A percentile compares a stretch with the other conserved stretches of the same genome.
These are phyloP conservation scores for Vaccinium myrtillus DNA, from an alignment of 148 eudicot species.

Conservation along the genomic window DNA sequence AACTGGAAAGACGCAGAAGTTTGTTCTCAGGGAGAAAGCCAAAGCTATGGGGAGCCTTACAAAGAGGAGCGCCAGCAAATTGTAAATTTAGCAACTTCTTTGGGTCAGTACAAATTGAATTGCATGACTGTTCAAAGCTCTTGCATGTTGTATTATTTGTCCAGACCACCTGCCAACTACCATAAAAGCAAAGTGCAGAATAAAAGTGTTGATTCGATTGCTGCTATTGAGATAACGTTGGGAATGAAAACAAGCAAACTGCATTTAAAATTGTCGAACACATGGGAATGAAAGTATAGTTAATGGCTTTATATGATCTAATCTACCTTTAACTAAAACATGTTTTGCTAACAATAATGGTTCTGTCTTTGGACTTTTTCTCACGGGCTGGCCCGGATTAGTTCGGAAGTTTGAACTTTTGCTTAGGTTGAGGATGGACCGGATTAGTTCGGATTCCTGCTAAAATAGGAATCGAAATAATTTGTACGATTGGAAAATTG, in stretches of 20 bases:
- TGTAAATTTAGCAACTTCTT: slow-evolving; percentile 11
- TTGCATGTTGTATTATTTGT: background rate
- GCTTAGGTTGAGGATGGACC: background rate
- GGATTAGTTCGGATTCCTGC: background rate
- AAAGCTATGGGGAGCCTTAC: slow-evolving; percentile 64
- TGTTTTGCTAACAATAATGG: background rate
- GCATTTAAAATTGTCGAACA: background rate
- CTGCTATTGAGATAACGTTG: background rate
- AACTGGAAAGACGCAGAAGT: slow-evolving; percentile 72
- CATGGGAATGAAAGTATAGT: background rate
- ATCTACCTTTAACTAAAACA: background rate
- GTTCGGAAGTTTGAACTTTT: no score
- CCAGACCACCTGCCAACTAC: background rate
- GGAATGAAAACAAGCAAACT: background rate
- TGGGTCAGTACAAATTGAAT: background rate
- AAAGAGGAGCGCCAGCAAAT: slow-evolving; percentile 35
- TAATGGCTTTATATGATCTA: background rate
- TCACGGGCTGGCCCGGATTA: no score
- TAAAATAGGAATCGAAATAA: background rate
- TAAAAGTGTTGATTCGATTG: background rate
- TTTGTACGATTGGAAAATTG: no score
- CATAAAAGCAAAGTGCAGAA: background rate
- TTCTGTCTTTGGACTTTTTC: background rate
- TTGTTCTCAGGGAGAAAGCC: slow-evolving; percentile 55
- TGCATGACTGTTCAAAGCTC: background rate